These are phyloP conservation scores for Corymbia calophylla DNA, from an alignment of 441 rosid genomes.

Conservation along the genomic window DNA sequence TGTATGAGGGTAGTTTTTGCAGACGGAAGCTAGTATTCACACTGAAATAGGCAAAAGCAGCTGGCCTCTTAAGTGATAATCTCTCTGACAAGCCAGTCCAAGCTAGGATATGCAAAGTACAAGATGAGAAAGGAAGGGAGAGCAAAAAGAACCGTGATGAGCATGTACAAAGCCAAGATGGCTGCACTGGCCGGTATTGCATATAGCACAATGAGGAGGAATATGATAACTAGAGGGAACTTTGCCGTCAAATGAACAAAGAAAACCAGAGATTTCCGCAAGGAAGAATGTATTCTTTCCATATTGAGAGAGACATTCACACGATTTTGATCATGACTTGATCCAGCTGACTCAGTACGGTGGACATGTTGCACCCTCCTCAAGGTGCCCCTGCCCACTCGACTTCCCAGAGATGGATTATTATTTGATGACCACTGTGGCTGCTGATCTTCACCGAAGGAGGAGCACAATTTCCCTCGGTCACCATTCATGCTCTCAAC, in stretches of 20 bases:
- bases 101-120: conserved; percentile 66
- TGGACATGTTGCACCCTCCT: conserved; percentile 28
- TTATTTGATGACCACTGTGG: conserved; percentile 22
- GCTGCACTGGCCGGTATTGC: conserved; percentile 86
- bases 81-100: conserved; percentile 89
- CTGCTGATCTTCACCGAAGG: conserved; percentile 24
- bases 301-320: conserved; percentile 21
- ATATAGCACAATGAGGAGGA: conserved; percentile 60
- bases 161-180: conserved; percentile 58
- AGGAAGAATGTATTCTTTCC: conserved; percentile 41
- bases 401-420: conserved; percentile 22
- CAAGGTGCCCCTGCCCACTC: conserved; percentile 14
- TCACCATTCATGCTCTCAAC: conserved; percentile 72
- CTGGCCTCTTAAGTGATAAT: conserved; percentile 35
- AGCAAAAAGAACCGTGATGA: conserved; percentile 65
- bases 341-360: conserved; percentile 16
- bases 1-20: not conserved
- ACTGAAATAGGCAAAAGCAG: not conserved
- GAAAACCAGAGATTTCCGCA: conserved; percentile 60
- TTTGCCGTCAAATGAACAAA: conserved; percentile 57
- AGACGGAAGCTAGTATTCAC: not conserved
- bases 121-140: conserved; percentile 69
- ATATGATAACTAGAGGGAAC: conserved; percentile 69
- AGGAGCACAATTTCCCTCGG: conserved; percentile 29
- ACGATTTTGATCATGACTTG: conserved; percentile 11